Base-by-base conservation (phyloP, 1,284 basidiomycete genomes). In the Exobasidium rhododendri region DNA sequence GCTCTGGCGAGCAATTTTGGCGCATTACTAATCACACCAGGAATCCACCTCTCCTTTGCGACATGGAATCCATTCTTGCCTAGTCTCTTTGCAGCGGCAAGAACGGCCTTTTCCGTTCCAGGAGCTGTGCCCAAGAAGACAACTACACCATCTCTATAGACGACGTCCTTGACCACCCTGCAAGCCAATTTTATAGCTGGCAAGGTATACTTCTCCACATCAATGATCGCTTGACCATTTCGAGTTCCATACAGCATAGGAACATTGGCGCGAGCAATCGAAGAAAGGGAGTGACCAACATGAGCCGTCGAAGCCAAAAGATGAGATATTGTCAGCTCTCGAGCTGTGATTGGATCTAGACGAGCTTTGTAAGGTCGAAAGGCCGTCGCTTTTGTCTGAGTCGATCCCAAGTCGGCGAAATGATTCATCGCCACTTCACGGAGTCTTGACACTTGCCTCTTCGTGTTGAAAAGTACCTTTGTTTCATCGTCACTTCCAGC, bases 181-280 rank as follows among this genome's bases (percentile, higher is more conserved):
- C 92, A 90, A 6, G 94, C 93, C 58, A 94, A 88, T 30, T 92
- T 88, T 22, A 99, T 85, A 62, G 94, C 87, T 3, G 93, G 92
- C 1, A 98, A 83, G 0, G 96, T 97, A 2, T 68, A 70, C 69
- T 90, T 89, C 80, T 97, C 92, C 40, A 98, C 85, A 81, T 99
- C 93, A 80, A 99, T 97, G 80, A 97, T 86, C 56, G 91, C 91
- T 64, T 97, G 86, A 14, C 89, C 91, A 35, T 92, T 87, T 58
- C 96, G 90, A 26, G 86, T 87, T 64, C 94, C 96, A 79, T 97
- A 97, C 49, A 94, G 88, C 79, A 92, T 94, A n/a, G 94, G 91
- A 70, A 89, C 85, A 78, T 91, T 94, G 68, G 92, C 88, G 20
- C 90, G 88, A 80, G 91, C 88, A 83, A 94, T 88, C 66, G 90